These are phyloP conservation scores for Beauveria asiatica DNA, from an alignment of 2,329 filamentous ascomycete genomes.

Conservation along the genomic window DNA sequence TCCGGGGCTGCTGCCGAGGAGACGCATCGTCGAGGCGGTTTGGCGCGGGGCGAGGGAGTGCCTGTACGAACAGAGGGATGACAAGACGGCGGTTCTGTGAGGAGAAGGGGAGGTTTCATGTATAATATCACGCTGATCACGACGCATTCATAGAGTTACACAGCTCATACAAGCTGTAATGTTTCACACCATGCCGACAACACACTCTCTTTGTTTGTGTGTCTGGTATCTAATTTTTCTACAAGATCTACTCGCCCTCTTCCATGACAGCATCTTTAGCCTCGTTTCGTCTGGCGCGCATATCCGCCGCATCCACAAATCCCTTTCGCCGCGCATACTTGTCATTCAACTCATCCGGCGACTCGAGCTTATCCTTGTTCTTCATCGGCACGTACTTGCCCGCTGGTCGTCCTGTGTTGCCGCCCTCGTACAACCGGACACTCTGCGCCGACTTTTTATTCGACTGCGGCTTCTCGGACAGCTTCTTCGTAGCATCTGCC, in stretches of 20 bases:
- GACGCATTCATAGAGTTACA: background rate
- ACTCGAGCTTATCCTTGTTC: conserved; percentile 39
- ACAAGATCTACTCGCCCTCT: conserved; percentile 16
- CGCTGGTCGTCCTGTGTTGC: conserved; percentile 38
- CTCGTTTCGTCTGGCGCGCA: conserved; percentile 27
- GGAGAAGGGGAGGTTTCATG: background rate
- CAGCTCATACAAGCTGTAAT: background rate
- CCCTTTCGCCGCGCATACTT: conserved; percentile 54
- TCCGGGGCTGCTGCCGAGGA: conserved; percentile 65
- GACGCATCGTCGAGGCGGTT: conserved; percentile 72
- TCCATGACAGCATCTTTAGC: conserved; percentile 23
- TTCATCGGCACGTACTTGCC: conserved; percentile 50
- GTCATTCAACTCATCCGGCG: conserved; percentile 49
- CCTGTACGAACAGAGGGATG: conserved; percentile 51
- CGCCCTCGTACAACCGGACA: conserved; percentile 44
- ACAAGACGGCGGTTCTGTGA: conserved; percentile 21
- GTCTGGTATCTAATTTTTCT: background rate
- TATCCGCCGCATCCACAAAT: conserved; percentile 42
- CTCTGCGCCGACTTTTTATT: conserved; percentile 19
- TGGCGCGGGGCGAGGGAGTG: conserved; percentile 82
- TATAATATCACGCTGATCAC: background rate
- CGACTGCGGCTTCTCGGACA: background rate
- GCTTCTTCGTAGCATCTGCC: background rate
- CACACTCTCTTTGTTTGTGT: background rate
- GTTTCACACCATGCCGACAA: background rate